Conservation (phyloP, 2,329 filamentous ascomycete genomes). For the Annulohypoxylon truncatum region DNA sequence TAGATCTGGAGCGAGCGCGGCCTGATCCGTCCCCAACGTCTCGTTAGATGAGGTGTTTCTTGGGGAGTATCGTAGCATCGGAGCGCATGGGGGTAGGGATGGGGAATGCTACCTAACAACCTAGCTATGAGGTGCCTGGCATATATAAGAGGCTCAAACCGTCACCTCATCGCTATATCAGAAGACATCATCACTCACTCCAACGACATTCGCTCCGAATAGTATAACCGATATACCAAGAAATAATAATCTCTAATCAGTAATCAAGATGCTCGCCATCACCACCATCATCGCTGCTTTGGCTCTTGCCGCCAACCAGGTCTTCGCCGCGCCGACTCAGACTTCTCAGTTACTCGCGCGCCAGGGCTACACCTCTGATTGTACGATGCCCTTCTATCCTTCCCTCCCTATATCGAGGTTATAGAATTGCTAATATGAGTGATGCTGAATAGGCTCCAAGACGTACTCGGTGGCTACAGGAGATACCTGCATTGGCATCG, state of each 20-base stretch:
- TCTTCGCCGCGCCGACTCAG: slow-evolving; percentile 35
- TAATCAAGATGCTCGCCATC: slow-evolving; percentile 43
- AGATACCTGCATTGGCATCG: slow-evolving; percentile 42
- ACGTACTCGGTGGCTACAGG: slow-evolving; percentile 40
- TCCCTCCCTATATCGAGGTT: too few relatives aligned
- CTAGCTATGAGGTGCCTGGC: neutral
- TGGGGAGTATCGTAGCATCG: neutral
- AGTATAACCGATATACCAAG: slow-evolving; percentile 2
- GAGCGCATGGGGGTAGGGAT: neutral
- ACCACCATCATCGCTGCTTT: slow-evolving; percentile 31
- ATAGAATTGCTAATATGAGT: neutral
- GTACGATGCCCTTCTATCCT: slow-evolving; percentile 23
- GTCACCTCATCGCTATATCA: slow-evolving; percentile 26
- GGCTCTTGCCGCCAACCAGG: slow-evolving; percentile 34
- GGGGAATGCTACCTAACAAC: neutral
- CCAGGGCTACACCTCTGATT: slow-evolving; percentile 41
- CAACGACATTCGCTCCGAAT: slow-evolving; percentile 4
- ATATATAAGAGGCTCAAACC: slow-evolving; percentile 24
- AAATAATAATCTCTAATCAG: slow-evolving; percentile 16
- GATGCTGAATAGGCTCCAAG: slow-evolving; percentile 28
- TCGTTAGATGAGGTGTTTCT: slow-evolving; percentile 17
- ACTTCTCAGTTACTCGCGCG: slow-evolving; percentile 32
- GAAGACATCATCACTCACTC: slow-evolving; percentile 23
- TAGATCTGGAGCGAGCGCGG: neutral
- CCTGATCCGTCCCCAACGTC: neutral